A percentile compares a stretch with the other conserved stretches of the same genome.
phyloP scores from a whole-genome alignment of 1,284 basidiomycete species.

The Apiotrichum sp. region DNA sequence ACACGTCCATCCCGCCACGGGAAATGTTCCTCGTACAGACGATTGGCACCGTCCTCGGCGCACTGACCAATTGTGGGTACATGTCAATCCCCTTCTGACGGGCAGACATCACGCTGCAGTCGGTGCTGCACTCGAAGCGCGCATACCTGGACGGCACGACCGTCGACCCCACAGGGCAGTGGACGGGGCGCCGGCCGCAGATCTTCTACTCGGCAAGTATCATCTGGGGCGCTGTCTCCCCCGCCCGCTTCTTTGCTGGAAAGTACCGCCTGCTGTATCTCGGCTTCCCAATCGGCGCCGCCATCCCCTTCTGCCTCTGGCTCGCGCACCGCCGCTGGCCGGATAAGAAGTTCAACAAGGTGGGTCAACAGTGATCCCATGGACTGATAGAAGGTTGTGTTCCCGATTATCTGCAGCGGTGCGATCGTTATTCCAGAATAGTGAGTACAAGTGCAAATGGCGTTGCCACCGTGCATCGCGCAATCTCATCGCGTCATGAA shows the following conservation, averaged over 20 bases:
- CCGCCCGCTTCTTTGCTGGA: constrained; percentile 49
- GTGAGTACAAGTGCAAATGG: constrained; percentile 22
- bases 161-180: constrained; percentile 49
- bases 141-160: constrained; percentile 43
- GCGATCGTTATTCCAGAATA: constrained; percentile 46
- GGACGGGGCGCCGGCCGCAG: constrained; percentile 43
- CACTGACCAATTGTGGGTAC: constrained; percentile 45
- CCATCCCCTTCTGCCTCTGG: constrained; percentile 47
- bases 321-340: constrained; percentile 48
- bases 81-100: neutral
- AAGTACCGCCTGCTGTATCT: constrained; percentile 47
- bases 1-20: constrained; percentile 42
- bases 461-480: neutral
- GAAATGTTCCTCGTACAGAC: constrained; percentile 52
- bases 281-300: constrained; percentile 49
- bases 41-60: constrained; percentile 49
- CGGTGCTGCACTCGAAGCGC: constrained; percentile 41
- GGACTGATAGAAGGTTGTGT: constrained; percentile 37
- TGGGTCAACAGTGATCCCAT: constrained; percentile 6
- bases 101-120: constrained; percentile 47
- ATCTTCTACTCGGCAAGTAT: constrained; percentile 48
- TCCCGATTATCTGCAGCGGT: constrained; percentile 50
- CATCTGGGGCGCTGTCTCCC: constrained; percentile 49
- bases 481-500: neutral
- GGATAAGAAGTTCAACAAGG: constrained; percentile 37